A percentile compares a stretch with the other conserved stretches of the same genome.
These are phyloP conservation scores for Sarocladiaceae sp. DNA, from an alignment of 2,329 filamentous ascomycete genomes.

Conservation along the genomic window DNA sequence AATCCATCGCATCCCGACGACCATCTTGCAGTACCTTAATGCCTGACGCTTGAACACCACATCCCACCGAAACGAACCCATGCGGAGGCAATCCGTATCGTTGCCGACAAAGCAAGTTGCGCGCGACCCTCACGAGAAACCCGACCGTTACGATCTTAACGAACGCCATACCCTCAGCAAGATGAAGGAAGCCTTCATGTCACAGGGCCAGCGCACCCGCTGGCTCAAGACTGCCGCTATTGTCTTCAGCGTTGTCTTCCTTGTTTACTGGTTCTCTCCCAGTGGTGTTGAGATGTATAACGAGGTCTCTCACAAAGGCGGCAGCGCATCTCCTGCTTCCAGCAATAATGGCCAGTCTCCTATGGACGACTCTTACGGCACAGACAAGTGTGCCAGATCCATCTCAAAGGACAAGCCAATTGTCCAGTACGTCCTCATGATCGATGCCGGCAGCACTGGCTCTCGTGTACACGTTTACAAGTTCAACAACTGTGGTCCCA, in stretches of 20 bases:
- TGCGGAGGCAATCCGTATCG: slow-evolving; percentile 62
- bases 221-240: slow-evolving; percentile 61
- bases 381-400: slow-evolving; percentile 74
- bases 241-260: slow-evolving; percentile 50
- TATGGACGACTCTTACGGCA: slow-evolving; percentile 56
- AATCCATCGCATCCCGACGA: neutral
- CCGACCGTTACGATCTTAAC: slow-evolving; percentile 49
- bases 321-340: slow-evolving; percentile 14
- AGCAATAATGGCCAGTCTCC: slow-evolving; percentile 43
- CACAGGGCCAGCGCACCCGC: slow-evolving; percentile 58
- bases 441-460: slow-evolving; percentile 95
- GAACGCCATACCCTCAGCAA: slow-evolving; percentile 45
- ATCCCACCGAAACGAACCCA: slow-evolving; percentile 24
- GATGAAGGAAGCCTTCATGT: slow-evolving; percentile 53
- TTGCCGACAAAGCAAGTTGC: slow-evolving; percentile 53
- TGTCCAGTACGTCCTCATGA: slow-evolving; percentile 97
- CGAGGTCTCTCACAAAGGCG: slow-evolving; percentile 17
- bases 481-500: slow-evolving; percentile 96
- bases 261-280: slow-evolving; percentile 60
- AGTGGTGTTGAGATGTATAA: slow-evolving; percentile 49
- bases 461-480: slow-evolving; percentile 98
- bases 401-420: slow-evolving; percentile 85
- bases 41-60: neutral
- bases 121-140: slow-evolving; percentile 60
- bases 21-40: slow-evolving; percentile 13